phyloP scores from a whole-genome alignment of 768 basidiomycete genomes.

The Rhodotorula paludigena region DNA sequence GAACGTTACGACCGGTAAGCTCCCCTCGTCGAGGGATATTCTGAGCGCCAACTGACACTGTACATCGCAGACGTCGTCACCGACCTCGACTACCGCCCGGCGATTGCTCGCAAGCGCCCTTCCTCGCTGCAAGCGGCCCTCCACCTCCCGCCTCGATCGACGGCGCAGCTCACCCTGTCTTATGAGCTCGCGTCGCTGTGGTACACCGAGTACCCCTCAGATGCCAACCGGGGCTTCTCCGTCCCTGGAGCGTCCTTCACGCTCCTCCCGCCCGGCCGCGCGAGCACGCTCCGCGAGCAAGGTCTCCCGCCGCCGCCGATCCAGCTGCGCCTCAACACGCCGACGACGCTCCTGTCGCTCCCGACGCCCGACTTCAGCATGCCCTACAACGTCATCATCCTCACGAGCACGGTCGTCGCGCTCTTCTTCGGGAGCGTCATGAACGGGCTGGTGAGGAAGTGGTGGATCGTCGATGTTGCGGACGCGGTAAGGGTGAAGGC shows the following conservation, averaged over 20 bases:
- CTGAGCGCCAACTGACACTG: no score
- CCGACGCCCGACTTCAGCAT: slow-evolving; percentile 99
- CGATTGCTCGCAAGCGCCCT: slow-evolving; percentile 66
- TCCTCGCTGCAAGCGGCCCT: slow-evolving; percentile 70
- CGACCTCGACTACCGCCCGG: slow-evolving; percentile 62
- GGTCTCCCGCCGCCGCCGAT: slow-evolving; percentile 1
- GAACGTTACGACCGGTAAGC: slow-evolving; percentile 11
- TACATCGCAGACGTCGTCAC: slow-evolving; percentile 44
- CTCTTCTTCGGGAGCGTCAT: slow-evolving; percentile 90
- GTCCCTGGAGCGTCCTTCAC: slow-evolving; percentile 68
- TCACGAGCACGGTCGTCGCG: slow-evolving; percentile 70
- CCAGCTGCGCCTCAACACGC: slow-evolving; percentile 62
- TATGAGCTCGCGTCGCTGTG: slow-evolving; percentile 78
- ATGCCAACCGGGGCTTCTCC: slow-evolving; percentile 92
- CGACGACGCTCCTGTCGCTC: slow-evolving; percentile 77
- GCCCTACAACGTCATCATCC: slow-evolving; percentile 99
- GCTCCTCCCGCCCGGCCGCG: slow-evolving; percentile 46
- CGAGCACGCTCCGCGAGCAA: slow-evolving; percentile 6
- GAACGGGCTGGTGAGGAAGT: slow-evolving; percentile 74
- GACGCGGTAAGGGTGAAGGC: not conserved
- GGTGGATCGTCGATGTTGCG: slow-evolving; percentile 53
- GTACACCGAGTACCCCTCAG: slow-evolving; percentile 93
- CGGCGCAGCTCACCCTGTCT: slow-evolving; percentile 63
- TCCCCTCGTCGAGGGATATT: no score
- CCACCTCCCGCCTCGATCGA: slow-evolving; percentile 63